Evolutionary conservation across 1,139 yeast species (phyloP).

Genomic region (Suhomyces anneliseae): DNA sequence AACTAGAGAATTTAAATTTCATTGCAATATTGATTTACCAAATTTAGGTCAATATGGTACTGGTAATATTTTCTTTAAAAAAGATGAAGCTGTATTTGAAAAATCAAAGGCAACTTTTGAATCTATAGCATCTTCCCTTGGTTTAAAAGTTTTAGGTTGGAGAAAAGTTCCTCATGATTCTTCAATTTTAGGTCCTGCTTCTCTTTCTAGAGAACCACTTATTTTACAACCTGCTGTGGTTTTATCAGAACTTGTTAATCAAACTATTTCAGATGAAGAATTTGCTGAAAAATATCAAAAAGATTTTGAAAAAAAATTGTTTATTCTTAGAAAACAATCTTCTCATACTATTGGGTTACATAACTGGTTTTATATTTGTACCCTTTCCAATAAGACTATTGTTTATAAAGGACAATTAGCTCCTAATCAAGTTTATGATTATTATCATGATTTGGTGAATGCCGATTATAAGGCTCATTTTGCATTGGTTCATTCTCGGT

Average conservation of each 20-base stretch:
- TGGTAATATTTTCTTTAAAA: slow-evolving; percentile 90
- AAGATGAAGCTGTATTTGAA: slow-evolving; percentile 64
- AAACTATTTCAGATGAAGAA: slow-evolving; percentile 46
- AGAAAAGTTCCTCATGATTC: slow-evolving; percentile 95
- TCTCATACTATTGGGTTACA: slow-evolving; percentile 90
- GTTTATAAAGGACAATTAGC: slow-evolving; percentile 98
- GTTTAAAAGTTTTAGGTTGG: slow-evolving; percentile 88
- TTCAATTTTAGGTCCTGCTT: slow-evolving; percentile 90
- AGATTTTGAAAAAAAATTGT: slow-evolving; percentile 79
- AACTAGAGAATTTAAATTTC: slow-evolving; percentile 74
- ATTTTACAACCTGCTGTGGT: slow-evolving; percentile 89
- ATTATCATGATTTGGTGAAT: slow-evolving; percentile 89
- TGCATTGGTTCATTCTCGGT: slow-evolving; percentile 95
- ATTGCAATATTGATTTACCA: slow-evolving; percentile 63
- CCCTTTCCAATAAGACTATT: slow-evolving; percentile 82
- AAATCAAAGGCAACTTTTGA: slow-evolving; percentile 78
- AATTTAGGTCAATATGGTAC: slow-evolving; percentile 86
- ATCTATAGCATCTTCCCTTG: slow-evolving; percentile 71
- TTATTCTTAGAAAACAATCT: slow-evolving; percentile 83
- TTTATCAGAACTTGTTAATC: slow-evolving; percentile 51
- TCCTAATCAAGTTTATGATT: slow-evolving; percentile 92
- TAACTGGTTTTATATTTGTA: slow-evolving; percentile 97
- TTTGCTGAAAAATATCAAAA: slow-evolving; percentile 60
- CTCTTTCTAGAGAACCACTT: slow-evolving; percentile 88
- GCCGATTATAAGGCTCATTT: slow-evolving; percentile 94